Evolutionary conservation across 108 stramenopile genomes (phyloP), one percentile per base, ranked within the genome.

Genomic region (Fragilaria crotonensis): DNA sequence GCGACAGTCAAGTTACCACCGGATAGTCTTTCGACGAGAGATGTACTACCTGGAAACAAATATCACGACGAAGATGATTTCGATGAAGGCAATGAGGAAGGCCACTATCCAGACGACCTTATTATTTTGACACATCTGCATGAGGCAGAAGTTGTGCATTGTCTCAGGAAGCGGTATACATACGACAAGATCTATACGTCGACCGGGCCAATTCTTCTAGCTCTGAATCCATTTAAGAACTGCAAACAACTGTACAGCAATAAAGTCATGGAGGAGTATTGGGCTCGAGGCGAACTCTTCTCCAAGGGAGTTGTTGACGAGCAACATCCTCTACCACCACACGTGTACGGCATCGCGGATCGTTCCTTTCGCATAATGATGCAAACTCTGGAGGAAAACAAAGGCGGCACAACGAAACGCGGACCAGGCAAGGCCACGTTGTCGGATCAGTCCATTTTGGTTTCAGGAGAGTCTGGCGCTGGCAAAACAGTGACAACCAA

Each of bases 221-320:
- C 92, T 4, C 54, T 92, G 52, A 95, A 95, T 70, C 95, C 95
- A 3, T 95, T 89, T 76, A 83, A 89, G 70, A 67, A 51, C 20
- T 76, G 72, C 32, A 32, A 55, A n/a, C 41, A 26, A 3, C 45
- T 82, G 53, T 82, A 82, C 45, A 67, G 60, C 3, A 71, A 76
- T 25, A 62, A 36, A 18, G 48, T 73, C 5, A 82, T 82, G 81
- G 54, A 62, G 33, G 58, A 62, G 33, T 82, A 78, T 63, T 78
- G 76, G 77, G 54, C 67, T n/a, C 33, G 63, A 54, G 80, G 60
- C 21, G 54, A 63, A 44, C 5, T 23, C 32, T n/a, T n/a, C 22
- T 25, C 27, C 52, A 73, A 47, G 63, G 61, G 45, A 3, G 32
- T 32, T 65, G 56, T 19, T 0, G 33, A 31, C 33, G 58, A 41